A percentile compares a stretch with the other conserved stretches of the same genome.
phyloP scores from a whole-genome alignment of 495 filamentous ascomycete genomes.

The Patellaria atrata region DNA sequence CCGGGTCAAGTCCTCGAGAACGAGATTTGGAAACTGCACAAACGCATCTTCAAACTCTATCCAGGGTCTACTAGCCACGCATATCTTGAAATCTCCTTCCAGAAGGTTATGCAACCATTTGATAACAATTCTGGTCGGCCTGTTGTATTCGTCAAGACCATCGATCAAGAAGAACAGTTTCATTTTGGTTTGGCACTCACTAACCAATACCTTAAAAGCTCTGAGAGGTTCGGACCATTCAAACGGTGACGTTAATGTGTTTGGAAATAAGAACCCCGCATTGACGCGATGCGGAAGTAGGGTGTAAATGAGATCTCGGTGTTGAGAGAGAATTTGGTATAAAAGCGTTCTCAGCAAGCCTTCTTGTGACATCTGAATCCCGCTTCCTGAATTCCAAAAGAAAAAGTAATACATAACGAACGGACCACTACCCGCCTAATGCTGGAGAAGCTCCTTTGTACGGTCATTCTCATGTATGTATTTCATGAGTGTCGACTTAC shows the following conservation, averaged over 20 bases:
- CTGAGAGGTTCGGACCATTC: too few species aligned
- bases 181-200: too few species aligned
- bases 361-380: conserved; percentile 13
- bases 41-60: conserved; percentile 12
- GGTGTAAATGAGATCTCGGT: not conserved
- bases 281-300: too few species aligned
- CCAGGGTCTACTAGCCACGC: conserved; percentile 14
- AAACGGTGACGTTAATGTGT: too few species aligned
- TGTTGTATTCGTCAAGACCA: conserved; percentile 13
- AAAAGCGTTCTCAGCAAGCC: conserved; percentile 9
- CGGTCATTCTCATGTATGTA: conserved; percentile 3
- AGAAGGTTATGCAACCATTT: not conserved
- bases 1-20: conserved; percentile 8
- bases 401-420: conserved; percentile 9
- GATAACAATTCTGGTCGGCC: conserved; percentile 2
- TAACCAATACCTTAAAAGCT: too few species aligned
- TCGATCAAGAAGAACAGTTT: conserved; percentile 14
- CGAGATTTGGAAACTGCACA: conserved; percentile 3
- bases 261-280: too few species aligned
- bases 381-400: conserved; percentile 14
- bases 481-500: conserved; percentile 19
- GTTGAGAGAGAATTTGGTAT: not conserved
- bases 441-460: conserved; percentile 2
- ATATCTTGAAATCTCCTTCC: conserved; percentile 10
- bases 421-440: not conserved